Percentiles rank a stretch among this genome's conserved stretches.
Conservation (phyloP, 306 rosid genomes). For the Cicer cuneatum region DNA sequence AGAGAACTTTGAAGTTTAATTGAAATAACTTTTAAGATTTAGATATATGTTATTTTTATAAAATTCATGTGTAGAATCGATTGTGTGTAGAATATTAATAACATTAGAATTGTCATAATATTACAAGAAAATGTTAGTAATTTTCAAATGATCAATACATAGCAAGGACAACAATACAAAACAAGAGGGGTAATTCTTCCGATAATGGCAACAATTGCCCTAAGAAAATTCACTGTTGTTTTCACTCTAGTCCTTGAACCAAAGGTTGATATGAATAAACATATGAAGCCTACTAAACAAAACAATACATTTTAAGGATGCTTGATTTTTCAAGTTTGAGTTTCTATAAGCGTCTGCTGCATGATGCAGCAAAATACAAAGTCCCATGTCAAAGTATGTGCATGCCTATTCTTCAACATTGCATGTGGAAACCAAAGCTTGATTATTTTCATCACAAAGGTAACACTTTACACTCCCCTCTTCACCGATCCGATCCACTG, state of each 20-base stretch:
- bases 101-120: background rate
- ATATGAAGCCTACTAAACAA: conserved; percentile 38
- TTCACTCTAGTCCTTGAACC: conserved; percentile 31
- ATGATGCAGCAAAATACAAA: conserved; percentile 24
- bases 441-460: background rate
- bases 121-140: background rate
- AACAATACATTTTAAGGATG: conserved; percentile 33
- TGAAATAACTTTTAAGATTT: no score
- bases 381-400: conserved; percentile 36
- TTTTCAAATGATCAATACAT: background rate
- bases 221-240: conserved; percentile 11
- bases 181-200: conserved; percentile 24
- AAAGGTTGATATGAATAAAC: conserved; percentile 13
- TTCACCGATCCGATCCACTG: conserved; percentile 37
- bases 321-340: conserved; percentile 31
- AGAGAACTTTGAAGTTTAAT: no score
- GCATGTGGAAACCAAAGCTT: background rate
- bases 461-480: conserved; percentile 11
- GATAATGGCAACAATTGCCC: conserved; percentile 14
- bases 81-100: background rate
- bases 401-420: conserved; percentile 5
- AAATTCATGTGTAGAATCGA: no score
- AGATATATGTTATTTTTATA: no score
- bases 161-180: background rate
- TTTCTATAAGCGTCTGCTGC: conserved; percentile 17